Base-by-base conservation (phyloP, 257 asterid species). In the Solanum gracilifrons region DNA sequence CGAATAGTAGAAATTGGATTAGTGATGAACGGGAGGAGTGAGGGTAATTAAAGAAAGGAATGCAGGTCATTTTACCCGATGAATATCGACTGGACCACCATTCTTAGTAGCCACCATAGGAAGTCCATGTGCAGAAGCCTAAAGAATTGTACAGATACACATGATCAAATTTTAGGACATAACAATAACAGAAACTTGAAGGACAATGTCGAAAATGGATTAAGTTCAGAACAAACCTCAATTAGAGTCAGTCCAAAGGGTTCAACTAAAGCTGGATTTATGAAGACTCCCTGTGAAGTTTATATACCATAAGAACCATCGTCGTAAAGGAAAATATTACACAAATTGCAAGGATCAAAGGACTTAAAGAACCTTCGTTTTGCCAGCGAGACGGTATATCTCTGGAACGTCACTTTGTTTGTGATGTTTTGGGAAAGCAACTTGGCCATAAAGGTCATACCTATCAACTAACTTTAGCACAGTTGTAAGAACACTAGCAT, bases 341-440 rank as follows among this genome's bases (percentile, higher is more conserved):
- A 68, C 15, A 86, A 48, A 43, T 36, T 29, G 85, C 8, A 64
- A 75, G 41, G 48, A 69, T 20, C 71, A 31, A 13, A 71, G 51
- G 87, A 77, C 36, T 69, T 25, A 89, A 83, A 13, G 46, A 88
- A 93, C 98, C 98, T 94, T 95, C 31, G 97, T 95, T 90, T 93
- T 95, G 64, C 92, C 96, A 68, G 98, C 98, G 12, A 94, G 89
- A 32, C 96, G 96, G 82, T 95, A 95, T 87, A 95, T 95, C 46
- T 95, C 97, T 7, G 98, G 98, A 79, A 95, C 98, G 12, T 95
- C 97, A 3, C 73, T 88, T 87, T 95, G 98, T 90, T 92, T 95
- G 92, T 95, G 98, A 88, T 93, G 98, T 88, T 95, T 95, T 0
- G 98, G 98, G 89, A 93, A 94, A 23, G 98, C 98, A 27, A 95